Conservation (phyloP, 2,329 filamentous ascomycete species). For the Alternaria brassicae region DNA sequence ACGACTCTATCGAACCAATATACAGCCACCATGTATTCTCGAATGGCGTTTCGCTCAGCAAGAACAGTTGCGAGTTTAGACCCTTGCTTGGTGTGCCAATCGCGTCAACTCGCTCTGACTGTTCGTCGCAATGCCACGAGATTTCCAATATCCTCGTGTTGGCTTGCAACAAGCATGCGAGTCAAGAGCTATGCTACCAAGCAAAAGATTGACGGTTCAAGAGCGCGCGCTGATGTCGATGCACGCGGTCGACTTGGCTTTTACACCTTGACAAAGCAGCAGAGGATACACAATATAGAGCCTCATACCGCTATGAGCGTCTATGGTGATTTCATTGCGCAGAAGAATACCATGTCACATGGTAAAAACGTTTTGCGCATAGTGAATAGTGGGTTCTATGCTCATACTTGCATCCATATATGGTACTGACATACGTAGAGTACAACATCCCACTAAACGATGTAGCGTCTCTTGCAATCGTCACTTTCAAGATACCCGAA, state of each 20-base stretch:
- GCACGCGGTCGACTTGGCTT: conserved; percentile 27
- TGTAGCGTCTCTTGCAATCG: conserved; percentile 36
- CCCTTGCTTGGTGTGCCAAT: conserved; percentile 30
- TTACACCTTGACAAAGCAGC: conserved; percentile 27
- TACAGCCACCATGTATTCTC: conserved; percentile 23
- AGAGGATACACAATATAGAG: conserved; percentile 27
- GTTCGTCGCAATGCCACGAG: conserved; percentile 12
- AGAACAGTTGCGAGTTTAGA: conserved; percentile 14
- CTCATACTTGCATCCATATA: not conserved
- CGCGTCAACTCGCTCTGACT: conserved; percentile 14
- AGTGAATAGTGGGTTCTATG: conserved; percentile 30
- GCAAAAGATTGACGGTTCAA: conserved; percentile 22
- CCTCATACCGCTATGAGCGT: conserved; percentile 30
- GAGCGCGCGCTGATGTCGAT: conserved; percentile 31
- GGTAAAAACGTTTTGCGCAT: conserved; percentile 25
- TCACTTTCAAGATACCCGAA: conserved; percentile 36
- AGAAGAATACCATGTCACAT: conserved; percentile 28
- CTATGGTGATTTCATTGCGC: conserved; percentile 33
- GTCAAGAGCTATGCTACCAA: conserved; percentile 26
- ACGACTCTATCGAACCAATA: not conserved
- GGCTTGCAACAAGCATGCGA: not conserved
- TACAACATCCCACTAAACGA: conserved; percentile 33
- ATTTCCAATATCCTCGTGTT: not conserved
- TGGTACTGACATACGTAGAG: conserved; percentile 28
- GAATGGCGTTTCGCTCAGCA: conserved; percentile 16